Base-by-base conservation (phyloP, 163 green algal genomes). In the Prototheca cutis region DNA sequence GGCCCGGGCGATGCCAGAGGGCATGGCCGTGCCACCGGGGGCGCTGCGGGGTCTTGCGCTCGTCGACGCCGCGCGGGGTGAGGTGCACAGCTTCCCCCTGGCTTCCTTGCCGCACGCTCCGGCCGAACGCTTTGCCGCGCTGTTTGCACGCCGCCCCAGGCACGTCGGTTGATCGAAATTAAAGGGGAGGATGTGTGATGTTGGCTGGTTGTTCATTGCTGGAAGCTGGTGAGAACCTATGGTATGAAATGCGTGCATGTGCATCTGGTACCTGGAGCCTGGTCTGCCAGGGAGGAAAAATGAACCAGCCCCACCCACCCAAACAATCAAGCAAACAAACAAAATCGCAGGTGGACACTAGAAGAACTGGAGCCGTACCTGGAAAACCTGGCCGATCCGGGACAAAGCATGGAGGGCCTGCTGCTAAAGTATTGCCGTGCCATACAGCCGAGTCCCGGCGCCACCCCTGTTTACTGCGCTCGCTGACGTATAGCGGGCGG, bases 371-470 rank as follows among this genome's bases (percentile, higher is more conserved):
- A 75, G 29, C 77, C 81, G 10, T 88, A 84, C 67, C 31, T 92
- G n/a, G 53, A 40, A 65, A 63, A 33, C 31, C 56, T 77, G 34
- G 42, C 23, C 7, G 48, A 68, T 2, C 78, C 76, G 2, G 83
- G 79, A 1, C 65, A 85, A 58, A 84, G 76, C 0, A 65, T 68
- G 1, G 82, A 85, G 64, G 76, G 67, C 31, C 67, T 88, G 68
- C 73, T 92, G 63, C 71, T 92, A 25, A 78, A 79, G 49, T 76
- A 82, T 63, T 71, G 79, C 0, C 79, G 84, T 6, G 72, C 70
- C 21, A 83, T 65, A 56, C 84, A 91, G 62, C 48, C 61, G 24
- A 67, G 58, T 3, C 75, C 81, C 7, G 59, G 61, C 21, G 68
- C 67, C 18, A 66, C 76, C 0, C 53, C 76, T 2, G 47, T 71